A percentile compares a stretch with the other conserved stretches of the same genome.
Evolutionary conservation across 2,329 filamentous ascomycete genomes (phyloP).

Genomic region (Dothistroma pini): DNA sequence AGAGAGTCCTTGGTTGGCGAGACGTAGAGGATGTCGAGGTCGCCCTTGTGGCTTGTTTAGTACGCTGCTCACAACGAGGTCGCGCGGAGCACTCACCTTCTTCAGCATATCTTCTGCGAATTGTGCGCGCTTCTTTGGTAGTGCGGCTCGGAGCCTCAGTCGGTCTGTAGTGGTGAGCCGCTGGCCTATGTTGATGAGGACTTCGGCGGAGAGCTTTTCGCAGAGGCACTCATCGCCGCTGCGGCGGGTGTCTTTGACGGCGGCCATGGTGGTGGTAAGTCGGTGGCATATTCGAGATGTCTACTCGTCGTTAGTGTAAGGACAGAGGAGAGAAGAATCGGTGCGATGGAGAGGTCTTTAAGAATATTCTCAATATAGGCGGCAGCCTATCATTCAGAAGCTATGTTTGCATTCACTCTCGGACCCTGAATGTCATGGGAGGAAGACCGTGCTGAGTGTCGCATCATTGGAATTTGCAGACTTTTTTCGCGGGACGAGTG

Average conservation of each 20-base stretch:
- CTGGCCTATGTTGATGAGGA: background rate
- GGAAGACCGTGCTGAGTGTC: too few species aligned
- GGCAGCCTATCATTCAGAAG: too few species aligned
- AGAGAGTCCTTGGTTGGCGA: background rate
- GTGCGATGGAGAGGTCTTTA: too few species aligned
- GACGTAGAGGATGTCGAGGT: background rate
- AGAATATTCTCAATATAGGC: too few species aligned
- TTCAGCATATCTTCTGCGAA: background rate
- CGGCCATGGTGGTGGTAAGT: background rate
- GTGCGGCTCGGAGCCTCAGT: background rate
- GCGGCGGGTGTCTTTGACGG: background rate
- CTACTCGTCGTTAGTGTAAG: background rate
- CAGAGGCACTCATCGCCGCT: background rate
- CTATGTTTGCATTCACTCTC: too few species aligned
- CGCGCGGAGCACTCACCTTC: background rate
- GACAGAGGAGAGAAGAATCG: too few species aligned
- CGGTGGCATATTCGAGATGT: background rate
- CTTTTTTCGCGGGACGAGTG: too few species aligned
- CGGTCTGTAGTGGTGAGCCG: background rate
- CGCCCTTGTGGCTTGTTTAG: too few species aligned
- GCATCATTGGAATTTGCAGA: too few species aligned
- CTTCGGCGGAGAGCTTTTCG: background rate
- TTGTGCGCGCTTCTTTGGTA: background rate
- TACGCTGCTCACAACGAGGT: background rate
- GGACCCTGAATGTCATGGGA: too few species aligned